Evolutionary conservation across 208 protist genomes (phyloP).

Genomic region (Acanthamoeba castellanii): DNA sequence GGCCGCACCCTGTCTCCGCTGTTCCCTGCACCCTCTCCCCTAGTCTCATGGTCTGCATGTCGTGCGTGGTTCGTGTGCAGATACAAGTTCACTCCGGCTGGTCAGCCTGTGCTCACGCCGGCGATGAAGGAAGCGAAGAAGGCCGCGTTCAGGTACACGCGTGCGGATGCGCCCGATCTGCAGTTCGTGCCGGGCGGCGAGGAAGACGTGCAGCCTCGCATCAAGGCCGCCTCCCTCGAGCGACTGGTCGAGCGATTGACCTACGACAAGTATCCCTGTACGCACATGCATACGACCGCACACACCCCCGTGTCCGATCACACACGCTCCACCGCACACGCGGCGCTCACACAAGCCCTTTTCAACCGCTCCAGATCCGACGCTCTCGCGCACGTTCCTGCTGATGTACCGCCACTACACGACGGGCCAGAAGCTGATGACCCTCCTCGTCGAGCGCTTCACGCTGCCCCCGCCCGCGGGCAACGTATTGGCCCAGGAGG

Average conservation of each 20-base stretch:
- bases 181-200: slow-evolving; percentile 48
- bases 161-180: slow-evolving; percentile 18
- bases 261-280: slow-evolving; percentile 73
- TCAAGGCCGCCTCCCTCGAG: slow-evolving; percentile 46
- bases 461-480: neutral
- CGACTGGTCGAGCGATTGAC: slow-evolving; percentile 50
- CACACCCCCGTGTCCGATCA: too few relatives aligned
- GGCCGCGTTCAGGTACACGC: slow-evolving; percentile 48
- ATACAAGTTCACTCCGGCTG: slow-evolving; percentile 39
- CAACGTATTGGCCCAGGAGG: neutral
- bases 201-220: slow-evolving; percentile 48
- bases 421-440: slow-evolving; percentile 22
- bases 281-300: neutral
- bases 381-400: slow-evolving; percentile 35
- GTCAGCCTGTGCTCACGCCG: slow-evolving; percentile 20
- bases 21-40: neutral
- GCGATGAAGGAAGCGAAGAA: slow-evolving; percentile 46
- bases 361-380: neutral
- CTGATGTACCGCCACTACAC: slow-evolving; percentile 58
- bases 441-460: slow-evolving; percentile 48
- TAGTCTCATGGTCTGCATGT: neutral
- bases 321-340: neutral
- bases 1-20: neutral
- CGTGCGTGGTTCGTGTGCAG: neutral
- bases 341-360: neutral